Evolutionary conservation across 2,329 filamentous ascomycete genomes (phyloP).

Genomic region (Penicillium crustosum): DNA sequence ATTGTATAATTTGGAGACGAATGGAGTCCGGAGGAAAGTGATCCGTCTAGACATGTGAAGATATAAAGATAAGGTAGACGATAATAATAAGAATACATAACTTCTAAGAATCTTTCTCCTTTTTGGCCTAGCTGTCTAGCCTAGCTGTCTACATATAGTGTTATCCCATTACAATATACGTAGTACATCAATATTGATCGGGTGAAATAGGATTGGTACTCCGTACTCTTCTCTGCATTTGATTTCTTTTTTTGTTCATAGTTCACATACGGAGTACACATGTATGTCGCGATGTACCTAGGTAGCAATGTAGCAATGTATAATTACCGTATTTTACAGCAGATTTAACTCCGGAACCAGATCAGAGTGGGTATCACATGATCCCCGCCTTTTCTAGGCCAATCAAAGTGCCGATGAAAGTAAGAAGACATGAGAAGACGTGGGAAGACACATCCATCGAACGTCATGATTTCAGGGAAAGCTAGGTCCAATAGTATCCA

Average conservation of each 20-base stretch:
- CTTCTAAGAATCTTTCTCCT: conserved; percentile 13
- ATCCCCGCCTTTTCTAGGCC: conserved; percentile 17
- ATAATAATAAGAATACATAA: conserved; percentile 26
- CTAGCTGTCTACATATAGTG: too few relatives aligned
- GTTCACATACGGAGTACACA: too few relatives aligned
- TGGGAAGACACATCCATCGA: background rate
- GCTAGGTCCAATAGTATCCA: background rate
- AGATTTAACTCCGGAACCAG: background rate
- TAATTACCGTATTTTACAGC: background rate
- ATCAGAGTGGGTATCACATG: conserved; percentile 25
- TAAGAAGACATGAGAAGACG: background rate
- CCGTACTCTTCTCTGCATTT: too few relatives aligned
- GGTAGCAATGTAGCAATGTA: too few relatives aligned
- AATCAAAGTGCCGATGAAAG: conserved; percentile 14
- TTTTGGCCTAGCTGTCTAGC: conserved; percentile 13
- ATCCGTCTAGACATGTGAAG: conserved; percentile 16
- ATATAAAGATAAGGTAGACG: conserved; percentile 11
- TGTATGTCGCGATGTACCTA: too few relatives aligned
- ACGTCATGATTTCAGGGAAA: background rate
- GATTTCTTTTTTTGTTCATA: too few relatives aligned
- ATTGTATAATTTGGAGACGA: background rate
- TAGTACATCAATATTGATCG: background rate
- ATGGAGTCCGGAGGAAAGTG: conserved; percentile 3
- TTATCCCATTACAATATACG: too few relatives aligned
- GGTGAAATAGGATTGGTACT: background rate